Evolutionary conservation across 2,329 filamentous ascomycete genomes (phyloP), one percentile per base, ranked within the genome.

Genomic region (Alternaria infectoria): DNA sequence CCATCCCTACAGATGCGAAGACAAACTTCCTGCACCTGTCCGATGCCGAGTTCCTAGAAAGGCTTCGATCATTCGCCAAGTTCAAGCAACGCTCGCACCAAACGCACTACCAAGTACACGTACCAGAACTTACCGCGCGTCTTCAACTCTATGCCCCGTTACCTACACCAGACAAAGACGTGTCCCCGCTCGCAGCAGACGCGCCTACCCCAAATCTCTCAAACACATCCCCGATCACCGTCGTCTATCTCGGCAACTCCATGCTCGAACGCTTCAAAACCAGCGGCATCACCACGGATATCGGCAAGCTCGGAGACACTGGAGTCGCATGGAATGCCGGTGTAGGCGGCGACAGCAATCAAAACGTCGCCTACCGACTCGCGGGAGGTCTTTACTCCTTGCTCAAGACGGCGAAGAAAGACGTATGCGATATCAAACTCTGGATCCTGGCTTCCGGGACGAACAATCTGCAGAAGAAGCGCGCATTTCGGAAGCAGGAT

Each of bases 191-290:
- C 32, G 32, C 23, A 49, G 9, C 23, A 25, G 45, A 49, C 7
- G 45, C 21, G 13, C 21, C n/a, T 15, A 4, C 11, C 12, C 45
- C 62, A 40, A 51, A 68, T n/a, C 36, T 69, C 5, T n/a, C 56
- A 13, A 68, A 65, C n/a, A 63, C 17, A 3, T 54, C 36, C 2
- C 32, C 17, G 6, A 63, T 69, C 8, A 46, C 45, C 13, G 54
- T 61, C 17, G 30, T 69, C 21, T 71, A 67, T 25, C 63, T 68
- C 12, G 64, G 64, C n/a, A 70, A 65, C 55, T 69, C 66, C 1
- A 70, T 69, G 68, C 66, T 70, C 25, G 66, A 69, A 55, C 64
- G 66, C 43, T 54, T 70, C 25, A 70, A 70, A 44, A 68, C 61
- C 7, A 70, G 64, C 6, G 68, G 66, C 2, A 19, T 11, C 6